A percentile compares a stretch with the other conserved stretches of the same genome.
Evolutionary conservation across 805 yeast genomes (phyloP).

Genomic region (Saccharomycopsis synnaedendra): DNA sequence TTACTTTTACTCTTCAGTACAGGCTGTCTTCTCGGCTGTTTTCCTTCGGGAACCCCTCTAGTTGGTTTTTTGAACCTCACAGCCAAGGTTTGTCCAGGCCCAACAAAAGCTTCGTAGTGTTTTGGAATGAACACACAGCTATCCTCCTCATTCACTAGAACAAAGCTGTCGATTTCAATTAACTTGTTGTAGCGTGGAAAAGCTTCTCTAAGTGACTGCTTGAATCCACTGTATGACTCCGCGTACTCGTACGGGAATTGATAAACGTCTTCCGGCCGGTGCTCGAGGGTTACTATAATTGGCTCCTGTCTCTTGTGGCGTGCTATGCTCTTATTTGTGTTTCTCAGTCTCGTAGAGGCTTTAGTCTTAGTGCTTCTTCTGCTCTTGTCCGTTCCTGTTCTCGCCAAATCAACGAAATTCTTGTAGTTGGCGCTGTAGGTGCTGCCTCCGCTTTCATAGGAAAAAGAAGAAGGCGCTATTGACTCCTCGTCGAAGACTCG

Average conservation of each 20-base stretch:
- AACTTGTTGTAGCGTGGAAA: constrained; percentile 8
- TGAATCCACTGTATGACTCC: constrained; percentile 10
- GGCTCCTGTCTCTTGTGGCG: constrained; percentile 4
- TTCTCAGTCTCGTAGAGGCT: not conserved
- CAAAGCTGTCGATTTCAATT: constrained; percentile 5
- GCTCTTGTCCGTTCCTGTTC: constrained; percentile 3
- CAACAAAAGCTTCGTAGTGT: constrained; percentile 10
- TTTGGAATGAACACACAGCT: constrained; percentile 13
- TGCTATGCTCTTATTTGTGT: not conserved
- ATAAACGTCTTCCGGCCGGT: not conserved
- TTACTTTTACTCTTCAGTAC: not conserved
- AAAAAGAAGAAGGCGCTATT: not conserved
- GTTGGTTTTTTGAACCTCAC: constrained; percentile 8
- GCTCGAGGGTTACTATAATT: constrained; percentile 8
- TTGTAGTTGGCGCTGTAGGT: not conserved
- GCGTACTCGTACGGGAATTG: constrained; percentile 14
- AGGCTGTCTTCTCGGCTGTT: not conserved
- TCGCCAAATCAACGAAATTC: not conserved
- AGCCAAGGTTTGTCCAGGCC: constrained; percentile 9
- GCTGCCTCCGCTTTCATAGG: not conserved
- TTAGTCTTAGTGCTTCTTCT: not conserved
- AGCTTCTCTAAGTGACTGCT: constrained; percentile 11
- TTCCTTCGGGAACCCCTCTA: not conserved
- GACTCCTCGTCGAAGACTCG: too few relatives aligned
- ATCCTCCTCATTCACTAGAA: constrained; percentile 7